phyloP scores from a whole-genome alignment of 1,284 basidiomycete genomes.

The Marasmius oreades region DNA sequence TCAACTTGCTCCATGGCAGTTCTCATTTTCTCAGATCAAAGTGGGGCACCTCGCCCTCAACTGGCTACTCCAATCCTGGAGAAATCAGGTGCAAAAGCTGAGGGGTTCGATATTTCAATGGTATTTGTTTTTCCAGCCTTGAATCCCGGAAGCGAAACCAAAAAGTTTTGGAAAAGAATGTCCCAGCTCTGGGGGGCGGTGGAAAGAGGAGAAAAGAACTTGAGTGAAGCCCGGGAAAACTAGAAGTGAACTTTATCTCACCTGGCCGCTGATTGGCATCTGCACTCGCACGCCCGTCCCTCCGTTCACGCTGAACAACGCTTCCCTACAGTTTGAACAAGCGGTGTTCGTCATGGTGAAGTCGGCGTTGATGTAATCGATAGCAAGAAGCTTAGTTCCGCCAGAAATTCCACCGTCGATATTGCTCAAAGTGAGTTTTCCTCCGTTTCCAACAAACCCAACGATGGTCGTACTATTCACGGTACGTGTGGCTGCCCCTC shows the following conservation, averaged over 20 bases:
- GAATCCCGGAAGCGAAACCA: conserved; percentile 39
- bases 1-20: too few relatives aligned
- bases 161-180: not conserved
- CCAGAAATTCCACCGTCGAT: conserved; percentile 39
- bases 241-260: conserved; percentile 18
- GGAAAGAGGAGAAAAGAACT: not conserved
- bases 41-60: conserved; percentile 13
- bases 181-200: conserved; percentile 23
- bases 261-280: conserved; percentile 47
- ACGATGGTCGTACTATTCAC: conserved; percentile 40
- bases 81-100: conserved; percentile 38
- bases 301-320: conserved; percentile 43
- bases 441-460: conserved; percentile 40
- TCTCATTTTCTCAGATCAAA: too few relatives aligned
- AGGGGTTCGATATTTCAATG: conserved; percentile 38
- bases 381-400: conserved; percentile 39
- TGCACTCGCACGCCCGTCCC: conserved; percentile 38
- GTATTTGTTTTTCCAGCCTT: conserved; percentile 39
- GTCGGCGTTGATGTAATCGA: conserved; percentile 48
- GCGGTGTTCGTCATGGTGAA: conserved; percentile 37
- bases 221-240: not conserved
- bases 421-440: conserved; percentile 37
- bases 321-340: conserved; percentile 46
- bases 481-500: conserved; percentile 35
- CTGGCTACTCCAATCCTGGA: conserved; percentile 35